phyloP scores from a whole-genome alignment of 345 rosid genomes.

The Populus deltoides region DNA sequence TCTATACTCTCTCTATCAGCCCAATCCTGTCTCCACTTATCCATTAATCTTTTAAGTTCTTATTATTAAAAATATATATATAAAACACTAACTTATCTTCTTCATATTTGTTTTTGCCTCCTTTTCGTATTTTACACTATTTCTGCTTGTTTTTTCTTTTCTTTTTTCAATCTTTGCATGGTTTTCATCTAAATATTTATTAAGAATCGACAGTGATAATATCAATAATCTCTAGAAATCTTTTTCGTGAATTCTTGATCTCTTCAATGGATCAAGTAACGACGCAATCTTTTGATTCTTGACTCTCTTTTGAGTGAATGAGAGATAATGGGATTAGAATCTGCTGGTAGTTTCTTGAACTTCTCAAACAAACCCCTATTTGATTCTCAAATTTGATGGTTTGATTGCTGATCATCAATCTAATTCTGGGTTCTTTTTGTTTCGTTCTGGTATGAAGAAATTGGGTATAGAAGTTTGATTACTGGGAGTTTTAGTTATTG shows the following conservation, averaged over 20 bases:
- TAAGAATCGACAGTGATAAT: not conserved
- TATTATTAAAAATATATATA: not conserved
- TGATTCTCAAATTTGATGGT: slow-evolving; percentile 16
- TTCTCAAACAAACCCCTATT: slow-evolving; percentile 23
- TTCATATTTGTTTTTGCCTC: not conserved
- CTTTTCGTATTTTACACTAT: not conserved
- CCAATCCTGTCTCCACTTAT: not conserved
- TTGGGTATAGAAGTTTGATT: slow-evolving; percentile 38
- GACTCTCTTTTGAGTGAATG: slow-evolving; percentile 14
- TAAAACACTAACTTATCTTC: not conserved
- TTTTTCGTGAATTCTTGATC: not conserved
- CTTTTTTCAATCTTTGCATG: not conserved
- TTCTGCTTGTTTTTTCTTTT: not conserved
- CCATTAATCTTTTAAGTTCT: not conserved
- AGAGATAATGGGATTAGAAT: slow-evolving; percentile 61
- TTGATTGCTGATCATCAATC: slow-evolving; percentile 28
- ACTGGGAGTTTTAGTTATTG: slow-evolving; percentile 14
- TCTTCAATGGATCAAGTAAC: slow-evolving; percentile 37
- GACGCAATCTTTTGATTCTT: slow-evolving; percentile 33
- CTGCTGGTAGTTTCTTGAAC: slow-evolving; percentile 49
- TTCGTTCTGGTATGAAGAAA: slow-evolving; percentile 26
- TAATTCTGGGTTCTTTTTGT: not conserved
- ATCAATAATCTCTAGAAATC: not conserved
- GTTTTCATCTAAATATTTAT: not conserved
- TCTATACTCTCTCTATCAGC: not conserved